These are phyloP conservation scores for Salvia hispanica DNA, from an alignment of 257 asterid species.

Conservation along the genomic window DNA sequence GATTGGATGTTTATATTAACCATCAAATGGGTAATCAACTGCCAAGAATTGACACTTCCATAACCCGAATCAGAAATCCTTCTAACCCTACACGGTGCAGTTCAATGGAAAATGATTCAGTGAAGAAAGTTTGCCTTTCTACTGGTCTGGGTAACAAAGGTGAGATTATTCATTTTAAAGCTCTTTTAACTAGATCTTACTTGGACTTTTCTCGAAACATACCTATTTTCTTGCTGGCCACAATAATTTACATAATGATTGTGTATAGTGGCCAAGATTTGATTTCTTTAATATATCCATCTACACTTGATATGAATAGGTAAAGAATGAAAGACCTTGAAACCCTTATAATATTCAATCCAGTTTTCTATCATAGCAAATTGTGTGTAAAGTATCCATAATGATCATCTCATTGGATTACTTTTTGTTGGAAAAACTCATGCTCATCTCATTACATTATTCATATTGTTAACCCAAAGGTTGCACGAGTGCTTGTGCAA, in stretches of 20 bases:
- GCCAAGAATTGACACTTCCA: slow-evolving; percentile 51
- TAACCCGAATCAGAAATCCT: slow-evolving; percentile 52
- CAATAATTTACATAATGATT: slow-evolving; percentile 12
- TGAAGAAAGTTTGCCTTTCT: slow-evolving; percentile 46
- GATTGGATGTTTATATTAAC: slow-evolving; percentile 54
- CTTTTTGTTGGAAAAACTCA: background rate
- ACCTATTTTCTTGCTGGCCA: slow-evolving; percentile 12
- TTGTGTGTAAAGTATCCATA: background rate
- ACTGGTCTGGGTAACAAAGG: slow-evolving; percentile 56
- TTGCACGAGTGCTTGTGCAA: slow-evolving; percentile 13
- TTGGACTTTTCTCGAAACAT: background rate
- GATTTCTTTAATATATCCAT: slow-evolving; percentile 2
- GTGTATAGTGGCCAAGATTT: slow-evolving; percentile 2
- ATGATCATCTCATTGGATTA: background rate
- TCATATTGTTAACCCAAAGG: background rate
- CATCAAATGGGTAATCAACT: slow-evolving; percentile 49
- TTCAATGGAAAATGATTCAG: slow-evolving; percentile 50
- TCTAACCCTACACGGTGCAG: slow-evolving; percentile 54
- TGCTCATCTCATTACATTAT: background rate
- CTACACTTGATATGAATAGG: background rate
- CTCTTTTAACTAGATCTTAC: slow-evolving; percentile 21
- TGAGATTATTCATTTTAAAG: slow-evolving; percentile 32
- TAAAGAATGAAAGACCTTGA: background rate
- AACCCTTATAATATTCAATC: background rate
- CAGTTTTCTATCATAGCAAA: background rate